Evolutionary conservation across 129 eudicot genomes (phyloP), one percentile per base, ranked within the genome.

Genomic region (Silybum marianum): DNA sequence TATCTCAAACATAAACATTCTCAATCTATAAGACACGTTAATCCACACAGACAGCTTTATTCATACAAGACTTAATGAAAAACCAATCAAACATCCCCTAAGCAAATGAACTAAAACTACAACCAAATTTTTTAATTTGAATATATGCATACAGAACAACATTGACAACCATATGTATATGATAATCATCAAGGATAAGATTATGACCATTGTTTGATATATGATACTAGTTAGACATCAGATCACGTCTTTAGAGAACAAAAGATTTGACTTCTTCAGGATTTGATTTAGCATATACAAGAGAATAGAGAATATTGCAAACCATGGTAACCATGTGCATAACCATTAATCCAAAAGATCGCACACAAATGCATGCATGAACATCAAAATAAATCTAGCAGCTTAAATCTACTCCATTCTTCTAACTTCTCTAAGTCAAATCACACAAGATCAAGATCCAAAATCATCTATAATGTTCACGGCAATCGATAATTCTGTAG

Each of bases 301-400:
- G 9, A 28, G 13, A 16, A 51, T 70, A 75, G 32, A 82, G 34
- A 82, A 75, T 36, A 75, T 70, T 58, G 4, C 11, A 22, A 51
- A 38, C 30, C 26, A 9, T 46, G 25, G n/a, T 26, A 48, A n/a
- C 28, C 25, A 14, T 66, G 46, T 22, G 40, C 39, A 65, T 36
- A 26, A 38, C 22, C 28, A 54, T 69, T 36, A 21, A 38, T 34
- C 25, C 23, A 3, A 21, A 54, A 69, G 6, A 75, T 39, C 51
- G 75, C 72, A 24, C 21, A 60, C 34, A 40, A 3, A 58, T 13
- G 70, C 82, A 83, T 83, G 82, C 82, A 77, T 18, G 75, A 25
- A 75, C 58, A 11, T 75, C 54, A 28, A 58, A 75, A 48, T 23
- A 46, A 23, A 66, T 21, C 54, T 22, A 78, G 11, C 65, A 78